These are phyloP conservation scores for Cardiosporidium cionae DNA, from an alignment of 169 alveolate genomes.

Conservation along the genomic window DNA sequence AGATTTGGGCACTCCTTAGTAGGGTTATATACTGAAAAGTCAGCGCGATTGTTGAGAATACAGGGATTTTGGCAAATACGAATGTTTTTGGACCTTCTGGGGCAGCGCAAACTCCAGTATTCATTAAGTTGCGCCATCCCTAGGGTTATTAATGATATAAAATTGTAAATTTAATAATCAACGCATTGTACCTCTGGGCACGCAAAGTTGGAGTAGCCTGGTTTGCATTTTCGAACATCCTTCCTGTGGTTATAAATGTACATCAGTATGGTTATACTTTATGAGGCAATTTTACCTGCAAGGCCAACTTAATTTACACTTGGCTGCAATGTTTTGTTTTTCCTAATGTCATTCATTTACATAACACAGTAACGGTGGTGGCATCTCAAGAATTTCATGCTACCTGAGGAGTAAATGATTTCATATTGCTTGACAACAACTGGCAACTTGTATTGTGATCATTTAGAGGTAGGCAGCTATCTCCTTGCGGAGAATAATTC, in stretches of 20 bases:
- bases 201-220: not conserved
- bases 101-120: not conserved
- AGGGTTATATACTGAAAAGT: not conserved
- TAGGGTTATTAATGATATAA: not conserved
- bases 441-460: not conserved
- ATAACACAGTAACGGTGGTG: not conserved
- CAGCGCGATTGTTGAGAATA: not conserved
- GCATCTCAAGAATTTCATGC: not conserved
- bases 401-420: not conserved
- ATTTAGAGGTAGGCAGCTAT: not conserved
- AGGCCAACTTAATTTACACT: not conserved
- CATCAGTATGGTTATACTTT: not conserved
- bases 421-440: not conserved
- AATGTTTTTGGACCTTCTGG: not conserved
- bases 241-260: not conserved
- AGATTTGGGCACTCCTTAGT: not conserved
- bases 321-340: not conserved
- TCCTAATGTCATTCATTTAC: too few relatives aligned
- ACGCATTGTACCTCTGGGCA: not conserved
- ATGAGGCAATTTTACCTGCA: not conserved
- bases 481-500: not conserved
- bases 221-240: not conserved
- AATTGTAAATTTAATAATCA: not conserved
- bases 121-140: not conserved
- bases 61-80: not conserved